phyloP scores from a whole-genome alignment of 495 filamentous ascomycete genomes.

The Schizothecium vesticola region DNA sequence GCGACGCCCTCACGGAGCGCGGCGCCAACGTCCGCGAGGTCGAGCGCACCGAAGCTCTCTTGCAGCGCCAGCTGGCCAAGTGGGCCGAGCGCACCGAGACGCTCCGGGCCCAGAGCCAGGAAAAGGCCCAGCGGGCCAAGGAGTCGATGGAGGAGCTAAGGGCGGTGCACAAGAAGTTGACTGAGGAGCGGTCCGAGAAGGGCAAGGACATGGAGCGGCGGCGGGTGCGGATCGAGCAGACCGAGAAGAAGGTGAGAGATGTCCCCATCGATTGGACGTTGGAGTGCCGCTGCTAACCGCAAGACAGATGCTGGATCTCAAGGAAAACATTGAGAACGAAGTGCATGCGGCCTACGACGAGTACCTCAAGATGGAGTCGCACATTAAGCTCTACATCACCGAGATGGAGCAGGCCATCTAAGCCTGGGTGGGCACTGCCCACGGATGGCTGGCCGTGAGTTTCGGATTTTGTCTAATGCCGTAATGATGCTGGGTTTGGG shows the following conservation, averaged over 20 bases:
- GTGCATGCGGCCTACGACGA: conserved; percentile 81
- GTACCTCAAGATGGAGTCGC: conserved; percentile 92
- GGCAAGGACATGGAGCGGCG: conserved; percentile 85
- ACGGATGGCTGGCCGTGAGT: neutral
- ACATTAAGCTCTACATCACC: conserved; percentile 94
- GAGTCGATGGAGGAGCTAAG: conserved; percentile 86
- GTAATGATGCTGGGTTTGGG: conserved; percentile 6
- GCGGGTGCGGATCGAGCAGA: conserved; percentile 90
- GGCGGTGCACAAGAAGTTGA: conserved; percentile 70
- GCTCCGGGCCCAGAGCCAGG: conserved; percentile 67
- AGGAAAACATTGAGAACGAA: conserved; percentile 94
- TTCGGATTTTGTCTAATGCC: neutral
- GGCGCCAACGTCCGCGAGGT: conserved; percentile 87
- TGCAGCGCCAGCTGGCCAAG: conserved; percentile 76
- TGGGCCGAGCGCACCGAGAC: conserved; percentile 81
- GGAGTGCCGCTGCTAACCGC: conserved; percentile 30
- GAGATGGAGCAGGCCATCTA: conserved; percentile 94
- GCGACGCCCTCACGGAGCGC: conserved; percentile 79
- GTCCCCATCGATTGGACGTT: conserved; percentile 19
- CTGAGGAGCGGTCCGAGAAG: conserved; percentile 79
- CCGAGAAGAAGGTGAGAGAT: conserved; percentile 83
- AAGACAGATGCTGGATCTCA: conserved; percentile 85
- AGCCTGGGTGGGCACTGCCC: conserved; percentile 16
- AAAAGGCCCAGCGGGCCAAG: conserved; percentile 74
- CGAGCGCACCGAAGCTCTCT: conserved; percentile 74